Evolutionary conservation across 768 basidiomycete species (phyloP).

Genomic region (Naganishia randhawae): DNA sequence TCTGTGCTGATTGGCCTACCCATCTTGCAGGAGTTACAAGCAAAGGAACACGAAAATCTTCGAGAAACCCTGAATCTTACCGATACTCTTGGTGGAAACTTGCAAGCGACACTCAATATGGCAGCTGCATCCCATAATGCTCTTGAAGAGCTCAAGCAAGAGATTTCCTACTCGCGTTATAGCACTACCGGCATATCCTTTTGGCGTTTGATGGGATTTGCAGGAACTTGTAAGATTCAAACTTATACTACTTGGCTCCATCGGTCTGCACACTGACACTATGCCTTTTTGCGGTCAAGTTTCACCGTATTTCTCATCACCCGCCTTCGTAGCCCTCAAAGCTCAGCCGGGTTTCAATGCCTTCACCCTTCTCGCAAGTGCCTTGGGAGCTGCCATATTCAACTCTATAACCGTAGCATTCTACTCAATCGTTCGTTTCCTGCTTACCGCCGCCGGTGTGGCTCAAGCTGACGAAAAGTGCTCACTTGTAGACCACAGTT

Average conservation of each 20-base stretch:
- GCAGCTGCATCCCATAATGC: not conserved
- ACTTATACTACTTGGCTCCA: not conserved
- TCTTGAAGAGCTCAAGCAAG: conserved; percentile 4
- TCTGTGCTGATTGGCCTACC: not conserved
- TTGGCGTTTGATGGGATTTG: conserved; percentile 8
- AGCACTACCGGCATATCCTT: conserved; percentile 2
- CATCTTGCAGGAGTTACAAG: not conserved
- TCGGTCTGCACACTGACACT: not conserved
- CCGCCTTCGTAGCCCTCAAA: conserved; percentile 7
- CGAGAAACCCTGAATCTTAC: not conserved
- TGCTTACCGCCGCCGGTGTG: not conserved
- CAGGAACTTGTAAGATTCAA: conserved; percentile 3
- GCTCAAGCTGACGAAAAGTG: not conserved
- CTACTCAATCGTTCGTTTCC: conserved; percentile 8
- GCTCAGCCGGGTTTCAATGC: conserved; percentile 2
- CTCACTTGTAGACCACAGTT: not conserved
- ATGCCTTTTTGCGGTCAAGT: not conserved
- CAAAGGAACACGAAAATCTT: not conserved
- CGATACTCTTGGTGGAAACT: not conserved
- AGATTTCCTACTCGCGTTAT: not conserved
- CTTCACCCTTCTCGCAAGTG: not conserved
- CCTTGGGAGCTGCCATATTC: not conserved
- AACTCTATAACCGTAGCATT: conserved; percentile 4
- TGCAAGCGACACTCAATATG: not conserved
- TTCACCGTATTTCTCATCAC: conserved; percentile 9